Conservation (phyloP, 345 rosid species). For the Arabidopsis suecica region DNA sequence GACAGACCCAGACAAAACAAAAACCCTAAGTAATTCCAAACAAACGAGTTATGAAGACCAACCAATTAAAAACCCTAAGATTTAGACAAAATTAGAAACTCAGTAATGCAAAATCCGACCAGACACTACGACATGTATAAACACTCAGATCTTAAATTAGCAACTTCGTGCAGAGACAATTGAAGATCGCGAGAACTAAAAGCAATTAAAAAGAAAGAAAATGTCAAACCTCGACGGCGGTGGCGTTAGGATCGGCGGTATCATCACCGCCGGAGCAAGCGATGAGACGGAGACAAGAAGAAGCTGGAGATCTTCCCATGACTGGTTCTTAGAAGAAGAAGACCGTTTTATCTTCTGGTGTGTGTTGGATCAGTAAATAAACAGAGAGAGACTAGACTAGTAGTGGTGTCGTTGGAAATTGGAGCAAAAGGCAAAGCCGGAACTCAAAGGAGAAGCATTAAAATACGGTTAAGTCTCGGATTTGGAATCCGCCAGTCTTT, state of each 20-base stretch:
- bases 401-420: constrained; percentile 39
- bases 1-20: not conserved
- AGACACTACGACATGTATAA: constrained; percentile 3
- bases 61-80: not conserved
- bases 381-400: not conserved
- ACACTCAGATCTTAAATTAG: constrained; percentile 38
- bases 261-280: constrained; percentile 69
- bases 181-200: not conserved
- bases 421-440: constrained; percentile 37
- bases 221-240: constrained; percentile 46
- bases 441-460: constrained; percentile 28
- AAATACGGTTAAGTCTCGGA: constrained; percentile 26
- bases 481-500: constrained; percentile 53
- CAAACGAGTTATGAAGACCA: not conserved
- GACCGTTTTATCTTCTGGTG: constrained; percentile 41
- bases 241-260: constrained; percentile 52
- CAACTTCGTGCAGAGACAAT: not conserved
- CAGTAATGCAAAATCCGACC: constrained; percentile 24
- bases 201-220: not conserved
- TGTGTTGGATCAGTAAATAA: constrained; percentile 33
- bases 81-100: constrained; percentile 26
- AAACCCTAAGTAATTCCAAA: not conserved
- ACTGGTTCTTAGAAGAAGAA: not conserved
- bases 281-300: constrained; percentile 77
- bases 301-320: constrained; percentile 74